Percentiles rank a stretch among this genome's conserved stretches.
Conservation (phyloP, 331 rosid genomes). For the Pyracantha coccinea region DNA sequence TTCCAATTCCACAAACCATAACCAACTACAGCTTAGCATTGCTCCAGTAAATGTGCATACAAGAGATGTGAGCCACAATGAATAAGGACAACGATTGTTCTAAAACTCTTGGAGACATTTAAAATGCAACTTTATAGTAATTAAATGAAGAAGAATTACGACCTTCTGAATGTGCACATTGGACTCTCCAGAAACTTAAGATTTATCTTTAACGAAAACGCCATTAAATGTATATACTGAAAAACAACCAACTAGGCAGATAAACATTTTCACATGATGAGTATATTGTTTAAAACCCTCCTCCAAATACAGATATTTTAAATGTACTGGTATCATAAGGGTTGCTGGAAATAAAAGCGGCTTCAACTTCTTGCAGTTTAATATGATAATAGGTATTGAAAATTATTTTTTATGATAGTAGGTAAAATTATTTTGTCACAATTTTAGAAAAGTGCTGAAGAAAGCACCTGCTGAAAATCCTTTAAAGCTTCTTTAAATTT, state of each 20-base stretch:
- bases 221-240: background rate
- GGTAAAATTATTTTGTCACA: background rate
- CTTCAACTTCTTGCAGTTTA: background rate
- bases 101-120: background rate
- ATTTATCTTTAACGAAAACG: background rate
- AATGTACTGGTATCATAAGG: too few species aligned
- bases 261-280: background rate
- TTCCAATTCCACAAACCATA: background rate
- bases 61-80: background rate
- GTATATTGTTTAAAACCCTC: background rate
- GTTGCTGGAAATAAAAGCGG: background rate
- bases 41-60: background rate
- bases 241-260: background rate
- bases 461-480: constrained; percentile 93
- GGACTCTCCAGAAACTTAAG: background rate
- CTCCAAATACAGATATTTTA: too few species aligned
- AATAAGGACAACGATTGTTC: background rate
- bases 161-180: background rate
- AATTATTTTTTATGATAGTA: background rate
- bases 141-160: background rate
- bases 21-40: background rate
- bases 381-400: background rate
- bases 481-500: constrained; percentile 95
- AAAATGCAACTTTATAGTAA: background rate
- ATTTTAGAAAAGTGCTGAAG: background rate